These are phyloP conservation scores for Mortierella sp. DNA, from an alignment of 371 early-diverging fungal genomes.

Conservation along the genomic window DNA sequence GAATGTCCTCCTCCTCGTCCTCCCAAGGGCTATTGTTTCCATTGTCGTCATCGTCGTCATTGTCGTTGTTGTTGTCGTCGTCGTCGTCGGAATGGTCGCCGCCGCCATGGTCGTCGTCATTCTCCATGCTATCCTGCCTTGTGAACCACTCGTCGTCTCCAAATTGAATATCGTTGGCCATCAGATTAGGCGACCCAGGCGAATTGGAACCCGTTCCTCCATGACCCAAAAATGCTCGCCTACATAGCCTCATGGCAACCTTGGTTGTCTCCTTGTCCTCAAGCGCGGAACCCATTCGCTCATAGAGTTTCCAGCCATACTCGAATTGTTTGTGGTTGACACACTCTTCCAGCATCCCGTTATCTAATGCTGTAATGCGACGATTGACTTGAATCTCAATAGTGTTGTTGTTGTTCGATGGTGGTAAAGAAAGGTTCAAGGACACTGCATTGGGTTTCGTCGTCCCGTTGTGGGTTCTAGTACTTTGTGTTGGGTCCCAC, in stretches of 20 bases:
- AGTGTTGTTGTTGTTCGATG: too few species aligned
- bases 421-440: too few species aligned
- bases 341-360: conserved; percentile 45
- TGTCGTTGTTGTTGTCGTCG: too few species aligned
- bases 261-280: conserved; percentile 37
- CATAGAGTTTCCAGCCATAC: conserved; percentile 44
- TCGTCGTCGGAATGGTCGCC: too few species aligned
- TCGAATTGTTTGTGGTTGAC: conserved; percentile 35
- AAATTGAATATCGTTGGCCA: conserved; percentile 19
- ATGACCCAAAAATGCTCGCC: conserved; percentile 35
- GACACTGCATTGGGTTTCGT: too few species aligned
- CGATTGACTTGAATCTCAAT: conserved; percentile 11
- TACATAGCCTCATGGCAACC: conserved; percentile 38
- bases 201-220: conserved; percentile 16
- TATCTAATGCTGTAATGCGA: conserved; percentile 30
- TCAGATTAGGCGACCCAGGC: conserved; percentile 19
- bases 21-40: neutral
- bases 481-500: too few species aligned
- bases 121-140: neutral
- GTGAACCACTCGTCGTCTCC: conserved; percentile 10
- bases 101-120: neutral
- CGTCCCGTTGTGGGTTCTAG: too few species aligned
- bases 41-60: neutral
- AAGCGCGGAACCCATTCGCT: conserved; percentile 35
- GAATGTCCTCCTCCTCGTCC: too few species aligned